A percentile compares a stretch with the other conserved stretches of the same genome.
Conservation (phyloP, 176 grass and related monocot species). For the Elymus sibiricus region DNA sequence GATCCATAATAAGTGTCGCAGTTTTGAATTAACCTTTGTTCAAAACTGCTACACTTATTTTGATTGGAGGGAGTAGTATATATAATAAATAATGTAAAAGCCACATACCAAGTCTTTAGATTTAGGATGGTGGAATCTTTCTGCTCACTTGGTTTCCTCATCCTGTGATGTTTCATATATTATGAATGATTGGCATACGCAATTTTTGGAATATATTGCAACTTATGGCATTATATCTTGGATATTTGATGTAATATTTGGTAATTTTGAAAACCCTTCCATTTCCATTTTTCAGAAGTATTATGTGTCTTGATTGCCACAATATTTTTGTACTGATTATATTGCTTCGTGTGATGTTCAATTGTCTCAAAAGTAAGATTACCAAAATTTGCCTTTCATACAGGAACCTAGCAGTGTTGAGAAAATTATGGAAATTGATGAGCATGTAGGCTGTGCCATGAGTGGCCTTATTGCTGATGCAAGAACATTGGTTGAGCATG, state of each 20-base stretch:
- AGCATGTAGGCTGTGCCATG: conserved; percentile 92
- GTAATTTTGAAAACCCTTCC: background rate
- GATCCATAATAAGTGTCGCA: too few relatives aligned
- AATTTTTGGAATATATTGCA: background rate
- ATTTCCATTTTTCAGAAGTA: background rate
- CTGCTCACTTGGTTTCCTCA: background rate
- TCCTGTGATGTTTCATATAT: background rate
- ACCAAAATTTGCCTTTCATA: background rate
- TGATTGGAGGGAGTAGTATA: too few relatives aligned
- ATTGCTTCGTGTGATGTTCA: background rate
- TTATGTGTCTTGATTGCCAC: background rate
- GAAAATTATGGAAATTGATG: conserved; percentile 99
- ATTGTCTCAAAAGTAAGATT: background rate
- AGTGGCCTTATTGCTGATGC: conserved; percentile 96
- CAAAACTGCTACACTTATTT: too few relatives aligned
- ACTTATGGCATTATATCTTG: background rate
- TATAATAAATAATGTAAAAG: background rate
- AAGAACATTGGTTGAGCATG: conserved; percentile 93
- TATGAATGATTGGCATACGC: background rate
- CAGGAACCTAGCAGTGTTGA: conserved; percentile 98
- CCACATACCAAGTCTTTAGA: background rate
- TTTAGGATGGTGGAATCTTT: background rate
- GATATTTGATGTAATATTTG: background rate
- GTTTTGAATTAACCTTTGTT: too few relatives aligned
- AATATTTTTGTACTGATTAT: background rate